A percentile compares a stretch with the other conserved stretches of the same genome.
Evolutionary conservation across 495 filamentous ascomycete genomes (phyloP).

Genomic region (Pseudomonodictys pantanalensis): DNA sequence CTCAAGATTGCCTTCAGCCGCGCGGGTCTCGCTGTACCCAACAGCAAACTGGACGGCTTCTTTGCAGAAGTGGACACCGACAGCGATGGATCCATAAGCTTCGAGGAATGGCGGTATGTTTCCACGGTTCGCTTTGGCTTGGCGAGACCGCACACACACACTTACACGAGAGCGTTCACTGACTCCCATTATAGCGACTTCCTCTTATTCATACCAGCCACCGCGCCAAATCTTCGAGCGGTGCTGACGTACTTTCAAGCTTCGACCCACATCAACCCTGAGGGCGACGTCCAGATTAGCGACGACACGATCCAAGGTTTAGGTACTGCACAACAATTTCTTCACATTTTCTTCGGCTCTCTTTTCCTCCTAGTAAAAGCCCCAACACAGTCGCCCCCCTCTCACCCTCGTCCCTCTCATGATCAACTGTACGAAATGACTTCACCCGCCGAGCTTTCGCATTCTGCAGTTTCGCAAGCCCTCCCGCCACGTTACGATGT

Average conservation of each 20-base stretch:
- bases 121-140: too few relatives aligned
- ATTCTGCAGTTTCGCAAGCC: constrained; percentile 10
- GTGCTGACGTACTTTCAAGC: constrained; percentile 90
- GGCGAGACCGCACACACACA: not conserved
- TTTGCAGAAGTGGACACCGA: constrained; percentile 88
- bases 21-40: constrained; percentile 76
- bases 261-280: constrained; percentile 83
- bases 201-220: constrained; percentile 85
- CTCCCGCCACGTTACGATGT: constrained; percentile 28
- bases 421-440: constrained; percentile 11
- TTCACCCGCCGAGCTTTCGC: constrained; percentile 4
- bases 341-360: constrained; percentile 66
- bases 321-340: constrained; percentile 83
- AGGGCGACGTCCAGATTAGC: constrained; percentile 90
- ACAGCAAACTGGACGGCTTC: constrained; percentile 74
- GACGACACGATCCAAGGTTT: constrained; percentile 84
- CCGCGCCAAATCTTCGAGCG: constrained; percentile 69
- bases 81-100: constrained; percentile 81
- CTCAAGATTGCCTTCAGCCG: constrained; percentile 71
- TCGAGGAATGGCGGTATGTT: constrained; percentile 98
- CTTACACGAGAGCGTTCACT: not conserved
- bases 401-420: not conserved
- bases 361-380: constrained; percentile 57
- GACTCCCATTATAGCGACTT: constrained; percentile 67
- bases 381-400: constrained; percentile 6